Conservation (phyloP, 208 protist genomes). For the Leishmania mexicana region DNA sequence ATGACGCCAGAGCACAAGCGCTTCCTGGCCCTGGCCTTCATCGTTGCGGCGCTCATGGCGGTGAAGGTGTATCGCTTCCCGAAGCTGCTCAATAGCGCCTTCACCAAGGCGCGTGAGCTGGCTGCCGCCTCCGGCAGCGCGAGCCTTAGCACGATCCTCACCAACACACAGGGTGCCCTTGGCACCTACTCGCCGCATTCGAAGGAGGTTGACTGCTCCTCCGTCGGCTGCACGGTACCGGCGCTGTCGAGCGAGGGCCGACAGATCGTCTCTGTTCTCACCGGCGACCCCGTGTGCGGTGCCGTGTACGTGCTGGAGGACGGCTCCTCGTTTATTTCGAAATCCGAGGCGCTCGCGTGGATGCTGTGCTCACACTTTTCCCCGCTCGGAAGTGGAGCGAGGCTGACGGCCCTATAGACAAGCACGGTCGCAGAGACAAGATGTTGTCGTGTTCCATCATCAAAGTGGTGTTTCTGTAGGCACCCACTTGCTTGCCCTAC, state of each 20-base stretch:
- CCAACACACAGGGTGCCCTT: conserved; percentile 58
- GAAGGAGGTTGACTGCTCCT: conserved; percentile 58
- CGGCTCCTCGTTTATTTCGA: conserved; percentile 51
- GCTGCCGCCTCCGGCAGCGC: conserved; percentile 38
- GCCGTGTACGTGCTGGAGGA: conserved; percentile 70
- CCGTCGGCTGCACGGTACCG: conserved; percentile 47
- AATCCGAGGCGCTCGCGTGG: conserved; percentile 80
- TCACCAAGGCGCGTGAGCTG: conserved; percentile 73
- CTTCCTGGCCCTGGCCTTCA: conserved; percentile 68
- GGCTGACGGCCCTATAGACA: conserved; percentile 55
- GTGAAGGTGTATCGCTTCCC: conserved; percentile 91
- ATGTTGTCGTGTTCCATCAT: not conserved
- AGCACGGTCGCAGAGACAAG: not conserved
- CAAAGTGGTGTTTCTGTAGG: no score
- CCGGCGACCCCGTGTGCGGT: conserved; percentile 50
- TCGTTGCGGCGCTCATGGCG: conserved; percentile 74
- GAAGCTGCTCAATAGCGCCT: conserved; percentile 68
- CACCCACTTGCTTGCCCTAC: not conserved
- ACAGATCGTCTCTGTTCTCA: conserved; percentile 59
- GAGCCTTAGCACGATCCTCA: conserved; percentile 51
- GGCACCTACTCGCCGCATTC: conserved; percentile 81
- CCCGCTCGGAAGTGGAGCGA: conserved; percentile 58
- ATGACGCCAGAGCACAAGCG: conserved; percentile 53
- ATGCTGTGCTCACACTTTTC: conserved; percentile 85
- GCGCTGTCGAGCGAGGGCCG: conserved; percentile 48